phyloP scores from a whole-genome alignment of 2,329 filamentous ascomycete genomes.

The Aspergillus pseudotamarii region DNA sequence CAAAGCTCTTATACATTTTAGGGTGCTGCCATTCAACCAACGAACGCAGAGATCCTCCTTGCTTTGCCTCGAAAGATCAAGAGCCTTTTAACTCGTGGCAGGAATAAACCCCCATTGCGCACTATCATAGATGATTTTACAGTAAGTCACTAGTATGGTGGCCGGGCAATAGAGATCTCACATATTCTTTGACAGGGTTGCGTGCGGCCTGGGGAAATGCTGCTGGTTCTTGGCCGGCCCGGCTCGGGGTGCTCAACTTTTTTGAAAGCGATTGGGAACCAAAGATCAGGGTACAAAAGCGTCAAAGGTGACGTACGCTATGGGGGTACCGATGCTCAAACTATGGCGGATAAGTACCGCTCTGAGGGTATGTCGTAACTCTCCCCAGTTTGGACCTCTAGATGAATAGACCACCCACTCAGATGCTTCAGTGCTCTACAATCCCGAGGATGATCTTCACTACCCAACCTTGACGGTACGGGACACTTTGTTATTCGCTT shows the following conservation, averaged over 20 bases:
- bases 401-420: not conserved
- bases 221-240: constrained; percentile 72
- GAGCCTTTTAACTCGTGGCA: constrained; percentile 42
- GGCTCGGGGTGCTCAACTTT: constrained; percentile 73
- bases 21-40: constrained; percentile 63
- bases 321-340: constrained; percentile 70
- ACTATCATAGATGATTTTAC: constrained; percentile 69
- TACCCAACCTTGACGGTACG: constrained; percentile 83
- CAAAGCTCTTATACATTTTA: not conserved
- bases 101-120: constrained; percentile 52
- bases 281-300: constrained; percentile 63
- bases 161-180: not conserved
- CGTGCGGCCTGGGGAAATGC: constrained; percentile 44
- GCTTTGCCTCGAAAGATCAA: constrained; percentile 52
- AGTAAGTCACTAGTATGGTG: constrained; percentile 21
- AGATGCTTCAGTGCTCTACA: constrained; percentile 60
- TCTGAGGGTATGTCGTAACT: constrained; percentile 65
- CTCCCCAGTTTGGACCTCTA: not conserved
- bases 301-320: constrained; percentile 74
- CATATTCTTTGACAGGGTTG: constrained; percentile 33
- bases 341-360: constrained; percentile 71
- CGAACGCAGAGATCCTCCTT: constrained; percentile 59
- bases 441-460: constrained; percentile 83
- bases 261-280: constrained; percentile 69
- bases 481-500: constrained; percentile 81